A percentile compares a stretch with the other conserved stretches of the same genome.
phyloP scores from a whole-genome alignment of 139 green algal species.

The Chlorella sp. region DNA sequence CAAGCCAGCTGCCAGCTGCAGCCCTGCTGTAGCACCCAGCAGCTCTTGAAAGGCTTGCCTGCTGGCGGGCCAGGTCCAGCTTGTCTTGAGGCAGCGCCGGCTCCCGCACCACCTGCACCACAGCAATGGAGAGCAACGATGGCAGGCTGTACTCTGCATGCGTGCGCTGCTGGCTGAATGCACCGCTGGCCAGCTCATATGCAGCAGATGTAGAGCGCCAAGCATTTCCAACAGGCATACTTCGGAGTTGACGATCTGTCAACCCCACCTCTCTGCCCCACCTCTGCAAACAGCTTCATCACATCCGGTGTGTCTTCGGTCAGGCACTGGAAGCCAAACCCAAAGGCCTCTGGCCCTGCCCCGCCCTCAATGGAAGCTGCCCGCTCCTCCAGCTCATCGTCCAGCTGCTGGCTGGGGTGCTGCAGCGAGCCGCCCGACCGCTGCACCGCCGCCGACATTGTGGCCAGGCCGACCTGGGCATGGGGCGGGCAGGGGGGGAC shows the following conservation, averaged over 20 bases:
- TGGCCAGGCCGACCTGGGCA: slow-evolving; percentile 28
- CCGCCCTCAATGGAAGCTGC: slow-evolving; percentile 72
- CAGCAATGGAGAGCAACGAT: not conserved
- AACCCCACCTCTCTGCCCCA: too few species aligned
- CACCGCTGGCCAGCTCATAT: too few species aligned
- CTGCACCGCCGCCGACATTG: slow-evolving; percentile 57
- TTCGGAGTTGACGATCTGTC: too few species aligned
- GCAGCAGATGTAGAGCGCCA: too few species aligned
- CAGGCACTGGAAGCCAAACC: slow-evolving; percentile 71
- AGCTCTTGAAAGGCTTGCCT: slow-evolving; percentile 30
- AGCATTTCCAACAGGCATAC: too few species aligned
- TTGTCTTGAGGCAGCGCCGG: slow-evolving; percentile 67
- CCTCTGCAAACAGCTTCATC: slow-evolving; percentile 68
- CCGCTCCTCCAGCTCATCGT: slow-evolving; percentile 68
- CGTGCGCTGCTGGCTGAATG: too few species aligned
- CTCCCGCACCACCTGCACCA: slow-evolving; percentile 46
- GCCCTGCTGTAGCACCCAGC: too few species aligned
- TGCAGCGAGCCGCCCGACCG: slow-evolving; percentile 62
- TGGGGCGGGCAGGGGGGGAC: not conserved
- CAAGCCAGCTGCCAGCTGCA: too few species aligned
- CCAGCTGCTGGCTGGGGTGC: slow-evolving; percentile 60
- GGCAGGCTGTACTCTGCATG: too few species aligned
- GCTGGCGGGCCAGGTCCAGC: slow-evolving; percentile 63
- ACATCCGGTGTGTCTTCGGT: slow-evolving; percentile 64
- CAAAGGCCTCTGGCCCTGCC: slow-evolving; percentile 53